phyloP scores from a whole-genome alignment of 176 grass and related monocot species.

The Oryza glumipatula region DNA sequence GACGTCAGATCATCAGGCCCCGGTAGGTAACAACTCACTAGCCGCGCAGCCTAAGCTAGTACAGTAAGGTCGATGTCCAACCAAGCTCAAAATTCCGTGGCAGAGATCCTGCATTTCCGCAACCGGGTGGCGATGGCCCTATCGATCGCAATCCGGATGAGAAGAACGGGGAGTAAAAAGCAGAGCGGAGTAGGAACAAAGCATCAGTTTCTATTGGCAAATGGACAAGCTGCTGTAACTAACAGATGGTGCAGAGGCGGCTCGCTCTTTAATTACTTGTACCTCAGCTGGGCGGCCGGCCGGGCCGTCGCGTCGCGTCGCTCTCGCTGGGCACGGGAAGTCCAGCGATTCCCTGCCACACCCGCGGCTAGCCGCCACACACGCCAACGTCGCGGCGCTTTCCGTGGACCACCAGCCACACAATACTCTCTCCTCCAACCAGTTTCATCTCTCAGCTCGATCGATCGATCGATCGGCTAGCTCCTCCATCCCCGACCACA shows the following conservation, averaged over 20 bases:
- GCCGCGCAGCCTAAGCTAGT: background rate
- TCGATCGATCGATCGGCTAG: background rate
- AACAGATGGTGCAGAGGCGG: background rate
- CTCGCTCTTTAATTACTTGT: background rate
- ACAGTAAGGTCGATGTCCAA: background rate
- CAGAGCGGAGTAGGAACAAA: constrained; percentile 20
- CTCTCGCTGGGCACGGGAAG: constrained; percentile 20
- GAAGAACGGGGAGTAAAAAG: constrained; percentile 28
- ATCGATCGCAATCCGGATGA: constrained; percentile 20
- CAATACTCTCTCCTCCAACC: background rate
- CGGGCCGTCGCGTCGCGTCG: background rate
- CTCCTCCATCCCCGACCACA: background rate
- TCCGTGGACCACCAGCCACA: constrained; percentile 17
- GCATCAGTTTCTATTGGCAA: background rate
- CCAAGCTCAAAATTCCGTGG: background rate
- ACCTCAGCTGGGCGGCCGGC: background rate
- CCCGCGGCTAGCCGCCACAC: constrained; percentile 31
- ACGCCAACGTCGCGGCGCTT: constrained; percentile 20
- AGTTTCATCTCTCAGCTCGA: background rate
- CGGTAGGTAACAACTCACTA: constrained; percentile 17
- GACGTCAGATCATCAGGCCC: background rate
- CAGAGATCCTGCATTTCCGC: background rate
- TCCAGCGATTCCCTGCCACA: background rate
- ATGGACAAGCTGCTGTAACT: background rate
- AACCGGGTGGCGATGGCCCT: background rate